Evolutionary conservation across 805 yeast genomes (phyloP).

Genomic region (Isabelozyma heimii): DNA sequence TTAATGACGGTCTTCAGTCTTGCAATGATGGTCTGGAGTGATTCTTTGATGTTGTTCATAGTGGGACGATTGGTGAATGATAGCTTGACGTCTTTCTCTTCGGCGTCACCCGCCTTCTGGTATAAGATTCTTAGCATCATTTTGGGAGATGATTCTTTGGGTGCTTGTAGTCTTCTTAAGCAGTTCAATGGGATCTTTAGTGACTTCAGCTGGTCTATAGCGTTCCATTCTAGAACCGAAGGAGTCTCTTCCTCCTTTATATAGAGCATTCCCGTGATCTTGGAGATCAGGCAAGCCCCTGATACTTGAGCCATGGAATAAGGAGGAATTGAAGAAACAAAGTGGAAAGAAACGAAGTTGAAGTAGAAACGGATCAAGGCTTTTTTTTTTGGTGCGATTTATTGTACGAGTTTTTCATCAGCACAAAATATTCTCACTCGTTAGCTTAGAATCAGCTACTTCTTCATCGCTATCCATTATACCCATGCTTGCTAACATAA

Average conservation of each 20-base stretch:
- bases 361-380: neutral
- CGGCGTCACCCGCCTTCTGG: slow-evolving; percentile 31
- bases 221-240: slow-evolving; percentile 40
- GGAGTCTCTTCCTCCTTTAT: slow-evolving; percentile 43
- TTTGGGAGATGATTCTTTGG: slow-evolving; percentile 63
- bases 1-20: slow-evolving; percentile 56
- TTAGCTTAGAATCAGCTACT: too few species aligned
- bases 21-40: slow-evolving; percentile 66
- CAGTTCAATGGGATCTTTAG: slow-evolving; percentile 34
- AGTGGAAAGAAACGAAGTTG: neutral
- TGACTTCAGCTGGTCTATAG: slow-evolving; percentile 35
- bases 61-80: slow-evolving; percentile 70
- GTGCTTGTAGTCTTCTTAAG: slow-evolving; percentile 56
- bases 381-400: too few species aligned
- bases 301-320: slow-evolving; percentile 14
- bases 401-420: too few species aligned
- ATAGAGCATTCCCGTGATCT: slow-evolving; percentile 39
- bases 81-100: slow-evolving; percentile 38
- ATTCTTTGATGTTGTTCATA: slow-evolving; percentile 70
- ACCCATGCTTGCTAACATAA: too few species aligned
- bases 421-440: too few species aligned
- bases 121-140: slow-evolving; percentile 63
- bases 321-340: slow-evolving; percentile 10
- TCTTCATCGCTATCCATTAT: too few species aligned
- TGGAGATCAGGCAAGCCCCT: slow-evolving; percentile 45